Evolutionary conservation across 768 basidiomycete species (phyloP).

Genomic region (Russula vinacea): DNA sequence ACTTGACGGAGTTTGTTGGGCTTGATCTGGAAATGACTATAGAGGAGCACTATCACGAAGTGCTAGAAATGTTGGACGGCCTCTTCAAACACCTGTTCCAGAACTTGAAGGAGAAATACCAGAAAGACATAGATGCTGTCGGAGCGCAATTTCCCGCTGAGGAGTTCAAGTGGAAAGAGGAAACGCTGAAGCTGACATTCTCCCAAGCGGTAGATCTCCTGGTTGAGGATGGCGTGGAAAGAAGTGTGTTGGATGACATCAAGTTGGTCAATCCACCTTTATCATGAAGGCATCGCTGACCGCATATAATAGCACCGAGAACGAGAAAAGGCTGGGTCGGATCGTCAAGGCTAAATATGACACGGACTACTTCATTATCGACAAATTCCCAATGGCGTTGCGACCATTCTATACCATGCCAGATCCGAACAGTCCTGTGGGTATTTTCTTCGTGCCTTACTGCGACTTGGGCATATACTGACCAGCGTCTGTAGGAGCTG

Average conservation of each 20-base stretch:
- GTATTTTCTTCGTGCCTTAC: constrained; percentile 33
- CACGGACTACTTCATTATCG: constrained; percentile 98
- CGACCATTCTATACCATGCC: constrained; percentile 99
- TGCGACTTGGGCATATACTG: neutral
- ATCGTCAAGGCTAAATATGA: constrained; percentile 91
- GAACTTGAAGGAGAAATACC: constrained; percentile 71
- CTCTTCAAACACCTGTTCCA: constrained; percentile 86
- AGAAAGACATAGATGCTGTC: constrained; percentile 78
- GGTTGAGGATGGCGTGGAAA: constrained; percentile 77
- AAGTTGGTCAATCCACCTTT: constrained; percentile 49
- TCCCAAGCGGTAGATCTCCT: constrained; percentile 84
- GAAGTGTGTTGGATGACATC: constrained; percentile 84
- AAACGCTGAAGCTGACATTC: constrained; percentile 83
- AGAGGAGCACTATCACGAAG: constrained; percentile 98
- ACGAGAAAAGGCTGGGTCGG: constrained; percentile 89
- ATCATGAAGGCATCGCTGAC: constrained; percentile 13
- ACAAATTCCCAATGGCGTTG: constrained; percentile 95
- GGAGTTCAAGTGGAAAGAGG: constrained; percentile 91
- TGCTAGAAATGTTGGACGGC: constrained; percentile 85
- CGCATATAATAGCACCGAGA: constrained; percentile 66
- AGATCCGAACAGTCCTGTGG: constrained; percentile 83
- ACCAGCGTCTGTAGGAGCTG: constrained; percentile 53
- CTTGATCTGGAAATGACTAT: constrained; percentile 99
- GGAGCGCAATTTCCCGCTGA: constrained; percentile 90
- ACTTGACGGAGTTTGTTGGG: constrained; percentile 97